Evolutionary conservation across 805 yeast species (phyloP).

Genomic region (Starmerella powellii): DNA sequence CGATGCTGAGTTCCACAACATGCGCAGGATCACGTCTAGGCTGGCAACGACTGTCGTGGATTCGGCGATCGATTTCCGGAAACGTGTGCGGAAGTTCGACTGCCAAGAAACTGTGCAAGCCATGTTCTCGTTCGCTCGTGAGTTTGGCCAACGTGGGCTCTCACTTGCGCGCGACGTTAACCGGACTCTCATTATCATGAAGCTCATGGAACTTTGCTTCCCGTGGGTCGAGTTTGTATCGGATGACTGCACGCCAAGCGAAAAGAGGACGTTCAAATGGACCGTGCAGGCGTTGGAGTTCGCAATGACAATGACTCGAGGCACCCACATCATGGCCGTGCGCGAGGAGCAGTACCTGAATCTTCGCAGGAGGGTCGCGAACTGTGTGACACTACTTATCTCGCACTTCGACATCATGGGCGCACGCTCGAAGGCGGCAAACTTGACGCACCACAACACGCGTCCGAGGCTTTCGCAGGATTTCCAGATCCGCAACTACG

Average conservation of each 20-base stretch:
- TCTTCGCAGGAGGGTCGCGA: constrained; percentile 73
- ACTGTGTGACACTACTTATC: constrained; percentile 84
- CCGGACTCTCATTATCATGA: constrained; percentile 56
- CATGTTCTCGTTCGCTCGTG: constrained; percentile 65
- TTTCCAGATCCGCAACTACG: constrained; percentile 24
- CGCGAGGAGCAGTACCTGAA: constrained; percentile 62
- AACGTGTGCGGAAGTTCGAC: constrained; percentile 42
- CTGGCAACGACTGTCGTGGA: constrained; percentile 55
- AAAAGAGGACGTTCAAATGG: constrained; percentile 85
- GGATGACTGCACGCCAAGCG: constrained; percentile 90
- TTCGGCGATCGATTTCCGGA: constrained; percentile 40
- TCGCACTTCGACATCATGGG: constrained; percentile 98
- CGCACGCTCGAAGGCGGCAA: constrained; percentile 66
- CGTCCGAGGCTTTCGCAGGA: constrained; percentile 9
- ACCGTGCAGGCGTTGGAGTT: constrained; percentile 91
- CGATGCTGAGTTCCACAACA: constrained; percentile 56
- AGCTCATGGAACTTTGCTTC: constrained; percentile 61
- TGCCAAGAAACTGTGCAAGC: constrained; percentile 69
- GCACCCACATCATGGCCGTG: constrained; percentile 73
- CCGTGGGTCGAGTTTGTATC: constrained; percentile 90
- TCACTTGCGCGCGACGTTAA: constrained; percentile 50
- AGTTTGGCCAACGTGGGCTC: constrained; percentile 63
- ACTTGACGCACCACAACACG: constrained; percentile 31
- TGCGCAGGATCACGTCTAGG: constrained; percentile 54
- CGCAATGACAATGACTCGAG: constrained; percentile 88